These are phyloP conservation scores for Mimosa pudica DNA, from an alignment of 306 rosid species.

Conservation along the genomic window DNA sequence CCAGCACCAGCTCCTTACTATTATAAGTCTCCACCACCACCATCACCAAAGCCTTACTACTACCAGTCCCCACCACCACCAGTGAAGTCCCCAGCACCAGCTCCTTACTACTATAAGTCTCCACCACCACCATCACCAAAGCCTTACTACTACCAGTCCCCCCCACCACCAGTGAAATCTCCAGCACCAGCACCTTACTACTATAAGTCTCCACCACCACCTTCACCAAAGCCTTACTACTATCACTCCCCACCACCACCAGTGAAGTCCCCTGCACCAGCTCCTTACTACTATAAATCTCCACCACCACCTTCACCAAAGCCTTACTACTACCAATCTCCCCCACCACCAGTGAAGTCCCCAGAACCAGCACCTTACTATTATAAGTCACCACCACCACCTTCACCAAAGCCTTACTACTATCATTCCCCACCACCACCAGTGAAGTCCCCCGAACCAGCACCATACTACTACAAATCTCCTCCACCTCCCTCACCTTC, in stretches of 20 bases:
- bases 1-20: not conserved
- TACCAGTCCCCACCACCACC: conserved; percentile 14
- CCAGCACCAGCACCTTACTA: not conserved
- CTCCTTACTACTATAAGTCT: no score
- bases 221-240: conserved; percentile 52
- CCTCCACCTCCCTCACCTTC: not conserved
- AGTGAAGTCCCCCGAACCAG: conserved; percentile 34
- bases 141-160: conserved; percentile 12
- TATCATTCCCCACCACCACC: conserved; percentile 45
- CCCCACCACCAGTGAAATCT: conserved; percentile 31
- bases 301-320: not conserved
- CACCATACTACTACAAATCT: not conserved
- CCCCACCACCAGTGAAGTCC: conserved; percentile 35
- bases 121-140: not conserved
- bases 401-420: no score
- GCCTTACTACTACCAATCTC: conserved; percentile 1
- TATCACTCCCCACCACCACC: not conserved
- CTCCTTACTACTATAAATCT: not conserved
- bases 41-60: not conserved
- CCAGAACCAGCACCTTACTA: conserved; percentile 9
- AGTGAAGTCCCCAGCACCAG: no score
- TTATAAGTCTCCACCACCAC: not conserved
- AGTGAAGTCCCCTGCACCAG: no score
- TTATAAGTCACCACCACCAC: not conserved
- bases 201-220: not conserved